Conservation (phyloP, 305 asterid genomes). For the Solanum hybrid region DNA sequence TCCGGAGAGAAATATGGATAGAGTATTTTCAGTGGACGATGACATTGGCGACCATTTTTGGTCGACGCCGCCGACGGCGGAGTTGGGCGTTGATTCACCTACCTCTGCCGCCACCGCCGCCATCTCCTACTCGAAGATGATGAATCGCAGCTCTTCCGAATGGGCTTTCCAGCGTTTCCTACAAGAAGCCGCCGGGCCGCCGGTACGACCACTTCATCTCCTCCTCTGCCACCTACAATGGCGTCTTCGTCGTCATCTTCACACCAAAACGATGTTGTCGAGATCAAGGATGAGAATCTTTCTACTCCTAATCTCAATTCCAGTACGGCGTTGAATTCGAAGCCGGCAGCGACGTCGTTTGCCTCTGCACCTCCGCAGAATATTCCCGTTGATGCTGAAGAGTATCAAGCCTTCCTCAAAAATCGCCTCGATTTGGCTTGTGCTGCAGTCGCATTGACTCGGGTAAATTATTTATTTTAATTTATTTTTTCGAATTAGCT, state of each 20-base stretch:
- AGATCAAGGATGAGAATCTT: conserved; percentile 21
- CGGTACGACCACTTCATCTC: background rate
- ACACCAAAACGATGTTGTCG: conserved; percentile 26
- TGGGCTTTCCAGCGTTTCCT: conserved; percentile 72
- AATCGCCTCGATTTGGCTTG: conserved; percentile 75
- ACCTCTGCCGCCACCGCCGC: conserved; percentile 12
- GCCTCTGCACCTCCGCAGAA: conserved; percentile 12
- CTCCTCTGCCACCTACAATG: conserved; percentile 5
- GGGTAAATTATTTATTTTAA: conserved; percentile 30
- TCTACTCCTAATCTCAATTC: conserved; percentile 1
- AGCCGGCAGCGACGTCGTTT: background rate
- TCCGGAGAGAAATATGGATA: conserved; percentile 21
- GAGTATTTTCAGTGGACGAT: conserved; percentile 27
- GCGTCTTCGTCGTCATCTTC: background rate
- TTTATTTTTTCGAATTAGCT: background rate
- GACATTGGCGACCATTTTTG: conserved; percentile 25
- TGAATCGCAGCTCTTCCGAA: conserved; percentile 86
- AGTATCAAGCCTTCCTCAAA: conserved; percentile 56
- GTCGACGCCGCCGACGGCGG: conserved; percentile 24
- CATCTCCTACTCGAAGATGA: conserved; percentile 28
- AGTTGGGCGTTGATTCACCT: conserved; percentile 17
- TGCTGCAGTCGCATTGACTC: conserved; percentile 82
- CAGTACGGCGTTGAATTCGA: conserved; percentile 11
- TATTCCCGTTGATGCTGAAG: conserved; percentile 43
- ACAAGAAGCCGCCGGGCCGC: conserved; percentile 8